These are phyloP conservation scores for Gamsiella multidivaricata DNA, from an alignment of 192 early-diverging fungal species.

Conservation along the genomic window DNA sequence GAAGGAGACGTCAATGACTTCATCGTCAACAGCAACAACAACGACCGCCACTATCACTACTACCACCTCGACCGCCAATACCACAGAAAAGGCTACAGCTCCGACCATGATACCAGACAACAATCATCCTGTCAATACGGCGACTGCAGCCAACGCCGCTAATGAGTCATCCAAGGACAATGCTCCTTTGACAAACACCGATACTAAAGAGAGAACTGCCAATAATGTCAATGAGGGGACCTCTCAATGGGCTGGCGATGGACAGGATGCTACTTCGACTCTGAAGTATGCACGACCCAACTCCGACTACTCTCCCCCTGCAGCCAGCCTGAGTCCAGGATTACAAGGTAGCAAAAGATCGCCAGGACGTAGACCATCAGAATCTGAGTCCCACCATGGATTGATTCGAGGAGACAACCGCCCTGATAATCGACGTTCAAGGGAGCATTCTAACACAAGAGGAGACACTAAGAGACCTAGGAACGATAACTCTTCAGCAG, in stretches of 20 bases:
- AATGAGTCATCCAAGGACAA: slow-evolving; percentile 1
- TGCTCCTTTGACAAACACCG: background rate
- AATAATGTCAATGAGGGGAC: background rate
- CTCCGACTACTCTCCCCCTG: background rate
- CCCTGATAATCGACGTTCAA: slow-evolving; percentile 3
- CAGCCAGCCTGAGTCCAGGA: background rate
- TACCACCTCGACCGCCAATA: slow-evolving; percentile 3
- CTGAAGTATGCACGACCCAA: background rate
- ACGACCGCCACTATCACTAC: slow-evolving; percentile 2
- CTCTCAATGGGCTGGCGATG: background rate
- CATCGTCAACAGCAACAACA: slow-evolving; percentile 11
- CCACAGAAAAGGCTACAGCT: slow-evolving; percentile 8
- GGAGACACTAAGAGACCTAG: background rate
- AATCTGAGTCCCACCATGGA: slow-evolving; percentile 9
- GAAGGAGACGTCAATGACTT: slow-evolving; percentile 22
- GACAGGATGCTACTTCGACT: background rate
- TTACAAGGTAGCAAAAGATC: background rate
- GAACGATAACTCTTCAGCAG: background rate
- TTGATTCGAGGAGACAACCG: slow-evolving; percentile 1
- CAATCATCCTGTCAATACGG: background rate
- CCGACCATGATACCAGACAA: slow-evolving; percentile 14
- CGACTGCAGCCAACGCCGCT: background rate
- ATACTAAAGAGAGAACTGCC: background rate
- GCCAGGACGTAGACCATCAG: background rate
- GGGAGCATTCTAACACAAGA: background rate